phyloP scores from a whole-genome alignment of 2,329 filamentous ascomycete species.

The Phaeosphaeriaceae sp. region DNA sequence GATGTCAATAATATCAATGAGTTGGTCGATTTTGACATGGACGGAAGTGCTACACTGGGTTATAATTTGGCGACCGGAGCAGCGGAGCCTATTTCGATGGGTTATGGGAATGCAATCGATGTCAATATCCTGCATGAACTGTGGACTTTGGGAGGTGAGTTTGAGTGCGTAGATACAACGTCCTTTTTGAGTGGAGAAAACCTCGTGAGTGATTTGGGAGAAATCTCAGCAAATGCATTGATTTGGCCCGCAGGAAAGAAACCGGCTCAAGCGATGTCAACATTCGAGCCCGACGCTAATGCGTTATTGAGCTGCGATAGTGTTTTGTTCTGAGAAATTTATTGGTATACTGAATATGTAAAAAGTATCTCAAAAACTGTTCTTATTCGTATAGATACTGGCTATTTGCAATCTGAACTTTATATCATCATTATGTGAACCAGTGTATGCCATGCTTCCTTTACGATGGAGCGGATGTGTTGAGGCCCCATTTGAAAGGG shows the following conservation, averaged over 20 bases:
- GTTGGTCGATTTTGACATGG: slow-evolving; percentile 28
- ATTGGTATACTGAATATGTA: not conserved
- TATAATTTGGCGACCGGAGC: slow-evolving; percentile 12
- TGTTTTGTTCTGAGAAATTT: slow-evolving; percentile 1
- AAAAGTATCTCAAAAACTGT: not conserved
- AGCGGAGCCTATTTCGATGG: slow-evolving; percentile 12
- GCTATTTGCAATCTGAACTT: too few relatives aligned
- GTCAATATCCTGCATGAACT: slow-evolving; percentile 19
- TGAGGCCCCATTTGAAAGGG: too few relatives aligned
- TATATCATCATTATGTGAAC: too few relatives aligned
- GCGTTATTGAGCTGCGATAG: slow-evolving; percentile 12
- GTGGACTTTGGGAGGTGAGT: slow-evolving; percentile 13
- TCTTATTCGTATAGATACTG: too few relatives aligned
- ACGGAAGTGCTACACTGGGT: slow-evolving; percentile 13
- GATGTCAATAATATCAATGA: slow-evolving; percentile 40
- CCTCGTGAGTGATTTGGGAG: slow-evolving; percentile 2
- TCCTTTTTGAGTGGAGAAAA: slow-evolving; percentile 1
- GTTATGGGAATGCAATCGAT: slow-evolving; percentile 22
- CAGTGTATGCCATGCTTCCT: too few relatives aligned
- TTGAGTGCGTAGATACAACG: slow-evolving; percentile 5
- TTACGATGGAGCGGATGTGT: too few relatives aligned
- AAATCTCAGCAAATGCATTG: not conserved
- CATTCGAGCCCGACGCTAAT: slow-evolving; percentile 25
- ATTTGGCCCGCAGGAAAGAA: slow-evolving; percentile 1
- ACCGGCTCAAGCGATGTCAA: slow-evolving; percentile 10